Evolutionary conservation across 768 basidiomycete species (phyloP).

Genomic region (Serendipita sp.): DNA sequence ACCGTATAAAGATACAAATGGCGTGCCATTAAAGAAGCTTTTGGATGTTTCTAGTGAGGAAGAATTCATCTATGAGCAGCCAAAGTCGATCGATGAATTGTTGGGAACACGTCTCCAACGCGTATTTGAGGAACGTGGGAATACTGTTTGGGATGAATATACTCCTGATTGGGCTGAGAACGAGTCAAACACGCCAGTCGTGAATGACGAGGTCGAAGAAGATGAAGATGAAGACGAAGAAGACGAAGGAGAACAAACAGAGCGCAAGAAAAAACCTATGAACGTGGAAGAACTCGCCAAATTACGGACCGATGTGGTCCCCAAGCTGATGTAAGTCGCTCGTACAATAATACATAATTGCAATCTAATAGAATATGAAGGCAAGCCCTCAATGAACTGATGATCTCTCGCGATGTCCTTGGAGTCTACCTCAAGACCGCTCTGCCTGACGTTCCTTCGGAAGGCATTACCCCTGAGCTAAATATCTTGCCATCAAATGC

Average conservation of each 20-base stretch:
- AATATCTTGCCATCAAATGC: slow-evolving; percentile 17
- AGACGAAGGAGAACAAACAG: slow-evolving; percentile 18
- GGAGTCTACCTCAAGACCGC: slow-evolving; percentile 35
- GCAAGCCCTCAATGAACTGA: slow-evolving; percentile 64
- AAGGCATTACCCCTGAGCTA: slow-evolving; percentile 12
- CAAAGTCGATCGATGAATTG: slow-evolving; percentile 21
- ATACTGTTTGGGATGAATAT: slow-evolving; percentile 53
- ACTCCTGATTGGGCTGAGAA: slow-evolving; percentile 12
- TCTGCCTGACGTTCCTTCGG: slow-evolving; percentile 16
- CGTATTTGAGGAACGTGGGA: slow-evolving; percentile 57
- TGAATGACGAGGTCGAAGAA: slow-evolving; percentile 14
- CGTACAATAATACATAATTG: background rate
- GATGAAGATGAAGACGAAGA: slow-evolving; percentile 19
- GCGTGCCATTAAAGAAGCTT: slow-evolving; percentile 41
- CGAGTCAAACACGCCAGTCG: slow-evolving; percentile 10
- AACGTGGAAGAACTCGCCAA: slow-evolving; percentile 53
- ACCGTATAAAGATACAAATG: slow-evolving; percentile 66
- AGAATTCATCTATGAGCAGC: slow-evolving; percentile 51
- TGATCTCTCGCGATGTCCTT: slow-evolving; percentile 55
- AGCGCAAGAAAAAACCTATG: slow-evolving; percentile 28
- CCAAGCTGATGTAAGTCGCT: slow-evolving; percentile 51
- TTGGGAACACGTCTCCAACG: slow-evolving; percentile 51
- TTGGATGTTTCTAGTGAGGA: slow-evolving; percentile 58
- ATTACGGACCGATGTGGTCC: slow-evolving; percentile 55
- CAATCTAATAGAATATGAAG: slow-evolving; percentile 20